Evolutionary conservation across 768 basidiomycete species (phyloP).

Genomic region (Sarcodon sp.): DNA sequence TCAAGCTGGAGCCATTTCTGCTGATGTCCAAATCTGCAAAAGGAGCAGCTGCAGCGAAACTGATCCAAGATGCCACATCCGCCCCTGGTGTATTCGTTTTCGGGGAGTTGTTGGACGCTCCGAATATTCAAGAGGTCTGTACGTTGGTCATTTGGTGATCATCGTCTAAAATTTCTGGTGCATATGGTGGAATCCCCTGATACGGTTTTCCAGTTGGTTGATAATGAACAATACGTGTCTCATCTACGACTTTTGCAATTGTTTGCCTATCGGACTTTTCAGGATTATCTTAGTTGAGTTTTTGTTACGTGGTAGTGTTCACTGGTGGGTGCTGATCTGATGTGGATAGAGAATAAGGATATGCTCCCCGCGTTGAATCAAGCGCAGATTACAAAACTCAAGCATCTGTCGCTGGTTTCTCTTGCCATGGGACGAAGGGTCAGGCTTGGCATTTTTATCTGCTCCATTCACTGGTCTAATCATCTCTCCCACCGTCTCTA

Average conservation of each 20-base stretch:
- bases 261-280: slow-evolving; percentile 84
- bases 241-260: slow-evolving; percentile 61
- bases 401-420: slow-evolving; percentile 84
- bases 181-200: background rate
- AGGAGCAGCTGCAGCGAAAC: slow-evolving; percentile 86
- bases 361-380: slow-evolving; percentile 53
- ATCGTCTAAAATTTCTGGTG: background rate
- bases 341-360: slow-evolving; percentile 45
- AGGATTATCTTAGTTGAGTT: slow-evolving; percentile 55
- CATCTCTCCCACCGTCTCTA: slow-evolving; percentile 13
- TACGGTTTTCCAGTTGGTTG: slow-evolving; percentile 40
- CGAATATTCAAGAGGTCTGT: slow-evolving; percentile 75
- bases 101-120: slow-evolving; percentile 71
- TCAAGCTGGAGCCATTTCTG: slow-evolving; percentile 80
- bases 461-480: background rate
- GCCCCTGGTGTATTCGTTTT: slow-evolving; percentile 91
- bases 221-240: slow-evolving; percentile 47
- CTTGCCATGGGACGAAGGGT: slow-evolving; percentile 72
- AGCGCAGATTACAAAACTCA: slow-evolving; percentile 77
- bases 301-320: background rate
- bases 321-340: background rate
- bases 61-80: slow-evolving; percentile 74
- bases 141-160: background rate
- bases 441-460: slow-evolving; percentile 13
- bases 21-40: slow-evolving; percentile 88